Percentiles rank a stretch among this genome's conserved stretches.
Conservation (phyloP, 2,329 filamentous ascomycete species). For the Stagonosporopsis vannaccii region DNA sequence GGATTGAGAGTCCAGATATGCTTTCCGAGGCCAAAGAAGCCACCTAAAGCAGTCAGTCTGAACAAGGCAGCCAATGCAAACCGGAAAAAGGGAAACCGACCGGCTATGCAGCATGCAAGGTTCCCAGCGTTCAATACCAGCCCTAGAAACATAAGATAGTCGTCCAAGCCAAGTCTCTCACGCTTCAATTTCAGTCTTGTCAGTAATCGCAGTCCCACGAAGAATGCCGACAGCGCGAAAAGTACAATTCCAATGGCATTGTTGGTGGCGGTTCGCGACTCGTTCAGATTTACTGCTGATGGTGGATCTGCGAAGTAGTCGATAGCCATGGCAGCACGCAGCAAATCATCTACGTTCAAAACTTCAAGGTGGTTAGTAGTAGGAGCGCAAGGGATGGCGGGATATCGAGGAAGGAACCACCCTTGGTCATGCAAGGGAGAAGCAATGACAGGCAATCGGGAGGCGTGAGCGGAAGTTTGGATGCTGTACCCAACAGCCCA, state of each 20-base stretch:
- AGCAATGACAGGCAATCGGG: too few relatives aligned
- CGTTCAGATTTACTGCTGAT: conserved; percentile 26
- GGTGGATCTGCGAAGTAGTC: conserved; percentile 28
- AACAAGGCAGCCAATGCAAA: not conserved
- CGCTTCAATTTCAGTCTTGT: conserved; percentile 29
- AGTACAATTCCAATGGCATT: conserved; percentile 33
- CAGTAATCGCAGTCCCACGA: conserved; percentile 28
- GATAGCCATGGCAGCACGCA: conserved; percentile 8
- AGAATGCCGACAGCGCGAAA: conserved; percentile 28
- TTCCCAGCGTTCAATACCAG: conserved; percentile 31
- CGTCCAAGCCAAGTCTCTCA: conserved; percentile 28
- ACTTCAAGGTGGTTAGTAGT: not conserved
- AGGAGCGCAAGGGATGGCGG: not conserved
- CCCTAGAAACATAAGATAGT: conserved; percentile 35
- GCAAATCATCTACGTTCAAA: not conserved
- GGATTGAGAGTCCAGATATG: conserved; percentile 33
- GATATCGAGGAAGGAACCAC: not conserved
- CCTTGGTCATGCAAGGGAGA: conserved; percentile 4
- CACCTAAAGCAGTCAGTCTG: conserved; percentile 25
- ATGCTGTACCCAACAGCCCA: not conserved
- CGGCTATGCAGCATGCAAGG: conserved; percentile 35
- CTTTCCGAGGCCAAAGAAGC: conserved; percentile 34
- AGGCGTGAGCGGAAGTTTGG: not conserved
- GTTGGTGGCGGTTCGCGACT: conserved; percentile 30
- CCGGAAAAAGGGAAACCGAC: not conserved